Evolutionary conservation across 768 basidiomycete genomes (phyloP), one percentile per base, ranked within the genome.

Genomic region (Phylloporus scabripes): DNA sequence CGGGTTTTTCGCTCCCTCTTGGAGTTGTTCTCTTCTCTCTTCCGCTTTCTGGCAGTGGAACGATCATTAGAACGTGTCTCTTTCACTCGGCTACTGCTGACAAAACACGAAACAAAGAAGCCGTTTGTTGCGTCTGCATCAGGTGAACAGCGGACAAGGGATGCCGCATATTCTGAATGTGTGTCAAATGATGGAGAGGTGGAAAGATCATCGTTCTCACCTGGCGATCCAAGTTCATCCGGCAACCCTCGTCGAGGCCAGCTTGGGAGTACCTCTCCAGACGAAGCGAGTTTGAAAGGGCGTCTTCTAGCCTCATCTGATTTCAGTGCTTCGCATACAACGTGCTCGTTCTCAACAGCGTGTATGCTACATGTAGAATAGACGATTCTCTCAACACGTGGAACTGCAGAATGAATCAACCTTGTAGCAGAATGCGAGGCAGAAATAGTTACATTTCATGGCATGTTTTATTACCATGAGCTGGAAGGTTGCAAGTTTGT

Each of bases 361-460:
- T 97, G 86, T 41, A 96, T 74, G 54, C 92, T 96, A 64, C 95
- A 99, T n/a, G 96, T 99, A 20, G 94, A 98, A 67, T 99, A 98
- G 23, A 93, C 93, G 58, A 99, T 91, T 58, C 79, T 82, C 50
- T 75, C 68, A 31, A 83, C 88, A 34, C 74, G 74, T 1, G 90
- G 84, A 67, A 94, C 92, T 95, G 55, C 17, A 43, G 23, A 34
- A 36, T 24, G 36, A 26, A 42, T 49, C 31, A 64, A 53, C 31
- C 23, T 43, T 10, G 14, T 3, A 34, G 7, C 15, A n/a, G 12
- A n/a, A 34, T 7, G 37, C 37, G 9, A 17, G 62, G 79, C 60
- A 63, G 5, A 28, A 28, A 28, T 24, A 65, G 57, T 5, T 7
- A 93, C 93, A 98, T 69, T 83, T 85, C 86, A 99, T 93, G 15